Conservation (phyloP, 1,139 yeast genomes). For the Candida sanyaensis region DNA sequence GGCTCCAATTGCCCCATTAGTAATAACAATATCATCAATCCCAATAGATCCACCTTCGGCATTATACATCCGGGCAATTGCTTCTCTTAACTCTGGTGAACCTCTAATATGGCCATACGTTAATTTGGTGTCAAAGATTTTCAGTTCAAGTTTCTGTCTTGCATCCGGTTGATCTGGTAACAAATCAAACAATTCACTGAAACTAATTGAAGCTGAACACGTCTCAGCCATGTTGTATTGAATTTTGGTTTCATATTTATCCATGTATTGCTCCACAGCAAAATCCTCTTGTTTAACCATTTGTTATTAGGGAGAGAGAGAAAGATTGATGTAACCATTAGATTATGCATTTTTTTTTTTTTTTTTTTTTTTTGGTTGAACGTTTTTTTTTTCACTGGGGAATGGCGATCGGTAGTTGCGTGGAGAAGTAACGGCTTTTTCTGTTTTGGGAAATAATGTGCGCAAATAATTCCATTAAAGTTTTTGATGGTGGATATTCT, state of each 20-base stretch:
- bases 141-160: slow-evolving; percentile 8
- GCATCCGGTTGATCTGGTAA: slow-evolving; percentile 18
- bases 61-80: slow-evolving; percentile 39
- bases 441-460: too few species aligned
- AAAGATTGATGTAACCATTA: not conserved
- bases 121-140: slow-evolving; percentile 25
- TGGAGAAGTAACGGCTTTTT: too few species aligned
- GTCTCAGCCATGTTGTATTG: slow-evolving; percentile 54
- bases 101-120: slow-evolving; percentile 55
- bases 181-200: slow-evolving; percentile 37
- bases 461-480: too few species aligned
- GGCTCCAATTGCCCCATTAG: slow-evolving; percentile 63
- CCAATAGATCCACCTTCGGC: slow-evolving; percentile 20
- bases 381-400: too few species aligned
- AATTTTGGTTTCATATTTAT: slow-evolving; percentile 45
- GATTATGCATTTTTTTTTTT: not conserved
- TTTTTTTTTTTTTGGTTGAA: too few species aligned
- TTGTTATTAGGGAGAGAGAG: too few species aligned
- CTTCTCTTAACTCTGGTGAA: slow-evolving; percentile 35
- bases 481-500: too few species aligned
- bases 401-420: too few species aligned
- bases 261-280: slow-evolving; percentile 62
- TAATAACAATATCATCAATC: slow-evolving; percentile 41
- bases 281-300: slow-evolving; percentile 39
- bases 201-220: slow-evolving; percentile 49